A percentile compares a stretch with the other conserved stretches of the same genome.
phyloP scores from a whole-genome alignment of 2,329 filamentous ascomycete species.

The Lasiodiplodia citricola region DNA sequence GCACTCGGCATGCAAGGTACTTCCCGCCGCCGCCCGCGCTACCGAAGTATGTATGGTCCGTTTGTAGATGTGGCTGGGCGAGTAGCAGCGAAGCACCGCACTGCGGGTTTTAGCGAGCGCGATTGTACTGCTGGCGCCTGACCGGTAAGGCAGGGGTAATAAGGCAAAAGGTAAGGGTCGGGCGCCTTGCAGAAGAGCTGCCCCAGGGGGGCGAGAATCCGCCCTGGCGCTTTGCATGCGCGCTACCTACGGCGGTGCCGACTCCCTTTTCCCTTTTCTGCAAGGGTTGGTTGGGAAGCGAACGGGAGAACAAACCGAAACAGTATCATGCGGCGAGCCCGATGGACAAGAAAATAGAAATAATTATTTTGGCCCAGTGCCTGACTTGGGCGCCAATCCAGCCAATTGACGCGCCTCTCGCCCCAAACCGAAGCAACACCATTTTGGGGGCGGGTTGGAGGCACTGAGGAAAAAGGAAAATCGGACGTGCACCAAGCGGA shows the following conservation, averaged over 20 bases:
- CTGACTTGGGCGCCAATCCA: background rate
- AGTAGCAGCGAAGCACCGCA: background rate
- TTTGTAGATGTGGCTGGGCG: slow-evolving; percentile 8
- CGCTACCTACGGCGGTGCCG: too few relatives aligned
- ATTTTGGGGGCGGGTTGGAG: background rate
- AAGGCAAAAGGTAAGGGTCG: background rate
- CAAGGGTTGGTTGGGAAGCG: too few relatives aligned
- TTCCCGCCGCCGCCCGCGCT: background rate
- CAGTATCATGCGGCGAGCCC: background rate
- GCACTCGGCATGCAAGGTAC: slow-evolving; percentile 3
- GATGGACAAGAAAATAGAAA: background rate
- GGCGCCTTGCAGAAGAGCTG: slow-evolving; percentile 12
- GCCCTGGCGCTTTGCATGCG: too few relatives aligned
- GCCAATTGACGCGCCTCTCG: background rate
- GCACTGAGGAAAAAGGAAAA: background rate
- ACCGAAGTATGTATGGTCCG: background rate
- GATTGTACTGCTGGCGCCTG: slow-evolving; percentile 4
- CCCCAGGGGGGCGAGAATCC: background rate
- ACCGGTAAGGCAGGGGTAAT: slow-evolving; percentile 15
- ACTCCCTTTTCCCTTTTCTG: too few relatives aligned
- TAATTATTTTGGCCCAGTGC: background rate
- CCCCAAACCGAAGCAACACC: background rate
- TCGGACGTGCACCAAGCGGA: slow-evolving; percentile 1
- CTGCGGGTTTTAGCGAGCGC: background rate
- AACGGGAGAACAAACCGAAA: too few relatives aligned